Evolutionary conservation across 2,329 filamentous ascomycete species (phyloP).

Genomic region (Rhynchosporium graminicola): DNA sequence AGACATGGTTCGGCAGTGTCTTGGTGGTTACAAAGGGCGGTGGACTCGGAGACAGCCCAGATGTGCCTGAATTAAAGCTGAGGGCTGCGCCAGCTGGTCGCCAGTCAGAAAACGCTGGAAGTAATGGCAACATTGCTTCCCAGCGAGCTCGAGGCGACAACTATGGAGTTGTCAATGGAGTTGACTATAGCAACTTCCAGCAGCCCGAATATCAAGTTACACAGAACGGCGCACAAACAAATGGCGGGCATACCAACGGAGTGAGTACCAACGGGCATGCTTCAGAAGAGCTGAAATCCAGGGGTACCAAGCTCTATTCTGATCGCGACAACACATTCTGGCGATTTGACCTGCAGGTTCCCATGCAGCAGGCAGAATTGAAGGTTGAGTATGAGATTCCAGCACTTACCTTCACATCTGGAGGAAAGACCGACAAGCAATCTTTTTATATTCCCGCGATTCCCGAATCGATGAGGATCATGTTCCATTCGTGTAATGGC

Average conservation of each 20-base stretch:
- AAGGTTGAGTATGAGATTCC: conserved; percentile 78
- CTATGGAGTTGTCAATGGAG: conserved; percentile 37
- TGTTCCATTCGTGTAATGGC: conserved; percentile 98
- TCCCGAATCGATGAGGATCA: conserved; percentile 90
- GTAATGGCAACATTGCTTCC: conserved; percentile 11
- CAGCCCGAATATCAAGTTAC: conserved; percentile 6
- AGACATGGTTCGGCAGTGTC: conserved; percentile 80
- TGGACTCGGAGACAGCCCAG: conserved; percentile 53
- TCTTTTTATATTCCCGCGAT: conserved; percentile 83
- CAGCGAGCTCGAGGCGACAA: conserved; percentile 26
- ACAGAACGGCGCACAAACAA: conserved; percentile 1
- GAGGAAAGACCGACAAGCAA: conserved; percentile 59
- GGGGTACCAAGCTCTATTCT: conserved; percentile 63
- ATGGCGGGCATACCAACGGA: conserved; percentile 1
- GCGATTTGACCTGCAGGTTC: conserved; percentile 81
- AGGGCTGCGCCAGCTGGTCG: conserved; percentile 41
- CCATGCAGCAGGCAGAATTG: conserved; percentile 69
- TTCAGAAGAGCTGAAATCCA: conserved; percentile 45
- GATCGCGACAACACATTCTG: conserved; percentile 79
- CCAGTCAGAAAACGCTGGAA: conserved; percentile 24
- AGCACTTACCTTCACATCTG: conserved; percentile 61
- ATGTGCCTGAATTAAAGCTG: conserved; percentile 59
- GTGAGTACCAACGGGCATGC: background rate
- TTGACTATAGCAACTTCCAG: conserved; percentile 38
- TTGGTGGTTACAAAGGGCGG: conserved; percentile 78